A percentile compares a stretch with the other conserved stretches of the same genome.
Evolutionary conservation across 495 filamentous ascomycete genomes (phyloP).

Genomic region (Penicillium flavigenum): DNA sequence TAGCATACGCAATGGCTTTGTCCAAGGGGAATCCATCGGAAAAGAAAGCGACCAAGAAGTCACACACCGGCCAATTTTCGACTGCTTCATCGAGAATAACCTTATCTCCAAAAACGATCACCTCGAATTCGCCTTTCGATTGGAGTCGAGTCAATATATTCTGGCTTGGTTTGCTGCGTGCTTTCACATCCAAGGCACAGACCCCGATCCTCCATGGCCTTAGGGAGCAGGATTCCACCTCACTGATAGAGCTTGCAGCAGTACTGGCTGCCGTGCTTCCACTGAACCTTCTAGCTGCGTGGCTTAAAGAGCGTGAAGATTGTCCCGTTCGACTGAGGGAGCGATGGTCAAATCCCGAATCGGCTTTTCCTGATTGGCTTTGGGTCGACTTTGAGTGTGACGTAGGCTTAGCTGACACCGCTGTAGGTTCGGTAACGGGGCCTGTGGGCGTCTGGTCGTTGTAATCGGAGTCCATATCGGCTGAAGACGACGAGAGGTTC

Average conservation of each 20-base stretch:
- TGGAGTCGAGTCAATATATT: constrained; percentile 93
- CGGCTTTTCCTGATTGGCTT: constrained; percentile 15
- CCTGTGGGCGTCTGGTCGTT: constrained; percentile 20
- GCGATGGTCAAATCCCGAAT: constrained; percentile 27
- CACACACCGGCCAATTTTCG: constrained; percentile 65
- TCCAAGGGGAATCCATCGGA: constrained; percentile 96
- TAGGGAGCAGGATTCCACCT: constrained; percentile 34
- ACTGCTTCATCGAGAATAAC: constrained; percentile 91
- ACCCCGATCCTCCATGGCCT: constrained; percentile 75
- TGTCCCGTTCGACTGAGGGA: constrained; percentile 32
- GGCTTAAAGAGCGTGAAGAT: constrained; percentile 65
- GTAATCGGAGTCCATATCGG: constrained; percentile 18
- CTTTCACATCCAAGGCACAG: constrained; percentile 93
- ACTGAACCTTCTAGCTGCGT: constrained; percentile 70
- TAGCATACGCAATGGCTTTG: constrained; percentile 93
- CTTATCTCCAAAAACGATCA: constrained; percentile 97
- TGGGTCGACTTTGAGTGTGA: constrained; percentile 19
- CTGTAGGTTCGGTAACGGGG: constrained; percentile 15
- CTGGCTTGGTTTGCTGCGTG: constrained; percentile 89
- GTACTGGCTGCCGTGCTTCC: constrained; percentile 74
- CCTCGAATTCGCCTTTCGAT: constrained; percentile 87
- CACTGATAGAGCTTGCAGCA: constrained; percentile 63
- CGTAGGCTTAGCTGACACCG: constrained; percentile 14
- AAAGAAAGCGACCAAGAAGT: constrained; percentile 97
- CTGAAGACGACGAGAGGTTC: constrained; percentile 9